These are phyloP conservation scores for Naganishia vishniacii DNA, from an alignment of 768 basidiomycete genomes.

Conservation along the genomic window DNA sequence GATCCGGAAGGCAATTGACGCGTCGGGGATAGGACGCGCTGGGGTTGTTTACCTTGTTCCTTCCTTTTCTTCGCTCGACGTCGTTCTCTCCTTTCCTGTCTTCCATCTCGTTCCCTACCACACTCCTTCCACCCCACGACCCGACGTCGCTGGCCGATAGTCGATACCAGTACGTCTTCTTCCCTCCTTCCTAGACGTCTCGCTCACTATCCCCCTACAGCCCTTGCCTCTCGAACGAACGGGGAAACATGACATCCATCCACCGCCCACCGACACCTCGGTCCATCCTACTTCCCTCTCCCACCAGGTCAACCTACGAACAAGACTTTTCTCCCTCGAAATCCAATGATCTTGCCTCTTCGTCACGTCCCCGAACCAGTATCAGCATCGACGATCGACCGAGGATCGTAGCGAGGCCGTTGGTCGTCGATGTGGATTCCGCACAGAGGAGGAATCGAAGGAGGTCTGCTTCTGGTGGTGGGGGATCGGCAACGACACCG, in stretches of 20 bases:
- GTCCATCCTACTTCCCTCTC: constrained; percentile 5
- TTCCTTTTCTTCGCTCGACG: too few relatives aligned
- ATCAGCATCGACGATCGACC: constrained; percentile 10
- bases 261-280: constrained; percentile 2
- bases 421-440: background rate
- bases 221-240: too few relatives aligned
- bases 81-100: background rate
- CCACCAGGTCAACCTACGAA: background rate
- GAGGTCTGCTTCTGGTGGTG: background rate
- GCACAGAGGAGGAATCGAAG: background rate
- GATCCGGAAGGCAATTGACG: background rate
- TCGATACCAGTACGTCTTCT: too few relatives aligned
- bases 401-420: constrained; percentile 9
- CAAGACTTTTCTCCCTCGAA: too few relatives aligned
- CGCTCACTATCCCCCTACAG: too few relatives aligned
- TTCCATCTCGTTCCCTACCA: background rate
- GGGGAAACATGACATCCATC: constrained; percentile 1
- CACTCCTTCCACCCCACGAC: background rate
- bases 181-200: too few relatives aligned
- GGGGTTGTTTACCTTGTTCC: background rate
- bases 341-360: too few relatives aligned
- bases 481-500: too few relatives aligned
- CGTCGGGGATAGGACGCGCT: background rate
- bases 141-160: background rate
- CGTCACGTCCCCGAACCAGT: too few relatives aligned